Evolutionary conservation across 2,329 filamentous ascomycete genomes (phyloP), one percentile per base, ranked within the genome.

Genomic region (Hypoxylon sp.): DNA sequence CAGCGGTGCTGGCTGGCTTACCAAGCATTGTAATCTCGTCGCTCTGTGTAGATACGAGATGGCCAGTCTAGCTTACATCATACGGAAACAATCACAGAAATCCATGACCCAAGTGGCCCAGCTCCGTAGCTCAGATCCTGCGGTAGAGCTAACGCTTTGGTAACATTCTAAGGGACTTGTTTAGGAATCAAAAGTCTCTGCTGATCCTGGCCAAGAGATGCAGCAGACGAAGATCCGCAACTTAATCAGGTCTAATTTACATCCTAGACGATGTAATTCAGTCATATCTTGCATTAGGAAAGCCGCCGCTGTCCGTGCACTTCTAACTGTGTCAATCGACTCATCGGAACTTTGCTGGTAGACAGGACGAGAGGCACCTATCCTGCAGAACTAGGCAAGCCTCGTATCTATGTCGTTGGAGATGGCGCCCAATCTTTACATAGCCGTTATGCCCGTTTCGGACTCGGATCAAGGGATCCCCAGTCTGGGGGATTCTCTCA

Each of bases 371-470:
- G 26, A 48, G 30, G 26, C n/a, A n/a, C n/a, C n/a, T 32, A 61
- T 46, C 18, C 42, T 51, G 53, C 48, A 61, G 48, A 52, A 50
- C 59, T 56, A 22, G 40, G 60, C 64, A 33, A 63, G 38, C 54
- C 54, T 64, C 52, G 58, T 57, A 55, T 65, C 61, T 44, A 58
- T 38, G 42, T 62, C 56, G 36, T 26, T 51, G 61, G 42, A 65
- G 56, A 44, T 52, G 48, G 20, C n/a, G n/a, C 51, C 32, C 44
- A 36, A 55, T 59, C 36, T 54, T 46, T 42, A 36, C 42, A 36
- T 50, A 65, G 49, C 46, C 50, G 40, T 63, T 44, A 69, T 69
- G 67, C 67, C 64, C 67, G 67, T 67, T 57, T 69, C 67, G 67
- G 67, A 67, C 50, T 46, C 55, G 64, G 61, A 62, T 54, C 58